Conservation (phyloP, 140 eudicot species). For the Flaveria floridana region DNA sequence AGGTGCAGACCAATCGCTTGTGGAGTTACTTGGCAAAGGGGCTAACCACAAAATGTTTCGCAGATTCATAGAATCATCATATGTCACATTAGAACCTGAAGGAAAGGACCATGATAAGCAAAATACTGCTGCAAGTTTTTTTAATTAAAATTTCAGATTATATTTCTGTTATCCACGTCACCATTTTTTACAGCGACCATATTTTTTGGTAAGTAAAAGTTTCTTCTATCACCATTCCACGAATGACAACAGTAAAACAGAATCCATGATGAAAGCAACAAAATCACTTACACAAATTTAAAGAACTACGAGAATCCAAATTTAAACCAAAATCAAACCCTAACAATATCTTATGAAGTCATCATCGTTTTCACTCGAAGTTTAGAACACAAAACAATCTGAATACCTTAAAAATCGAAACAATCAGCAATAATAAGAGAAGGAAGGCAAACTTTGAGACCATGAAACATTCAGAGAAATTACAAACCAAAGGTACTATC, state of each 20-base stretch:
- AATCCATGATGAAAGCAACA: background rate
- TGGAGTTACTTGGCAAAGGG: slow-evolving; percentile 77
- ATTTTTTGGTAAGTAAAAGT: background rate
- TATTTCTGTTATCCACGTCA: background rate
- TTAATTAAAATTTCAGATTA: background rate
- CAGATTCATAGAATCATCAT: slow-evolving; percentile 79
- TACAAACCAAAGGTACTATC: background rate
- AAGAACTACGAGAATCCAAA: slow-evolving; percentile 1
- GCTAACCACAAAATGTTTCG: slow-evolving; percentile 96
- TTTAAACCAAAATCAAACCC: background rate
- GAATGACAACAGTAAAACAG: background rate
- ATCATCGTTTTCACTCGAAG: background rate
- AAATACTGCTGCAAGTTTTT: background rate
- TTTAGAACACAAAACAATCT: slow-evolving; percentile 5
- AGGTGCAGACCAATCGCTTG: slow-evolving; percentile 71
- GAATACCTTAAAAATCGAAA: background rate
- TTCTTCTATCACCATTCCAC: slow-evolving; percentile 9
- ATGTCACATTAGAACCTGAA: slow-evolving; percentile 79
- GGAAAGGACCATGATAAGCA: slow-evolving; percentile 12
- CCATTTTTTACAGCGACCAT: background rate
- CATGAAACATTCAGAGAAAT: background rate
- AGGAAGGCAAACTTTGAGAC: background rate
- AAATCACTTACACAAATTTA: background rate
- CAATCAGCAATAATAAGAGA: background rate
- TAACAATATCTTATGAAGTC: slow-evolving; percentile 4